Conservation (phyloP, 306 rosid species). For the Prunus mira region DNA sequence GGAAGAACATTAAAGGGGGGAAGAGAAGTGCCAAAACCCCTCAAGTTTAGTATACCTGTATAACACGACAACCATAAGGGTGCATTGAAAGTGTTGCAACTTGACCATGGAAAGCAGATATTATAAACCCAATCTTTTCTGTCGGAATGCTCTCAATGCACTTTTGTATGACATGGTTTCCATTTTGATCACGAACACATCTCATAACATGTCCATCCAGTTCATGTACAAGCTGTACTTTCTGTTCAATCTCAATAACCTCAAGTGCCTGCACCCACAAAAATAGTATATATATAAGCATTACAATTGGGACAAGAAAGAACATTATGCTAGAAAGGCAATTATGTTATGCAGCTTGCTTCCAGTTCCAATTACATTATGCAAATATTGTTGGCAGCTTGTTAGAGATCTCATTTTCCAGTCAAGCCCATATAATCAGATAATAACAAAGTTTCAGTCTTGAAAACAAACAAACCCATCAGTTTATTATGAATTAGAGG, state of each 20-base stretch:
- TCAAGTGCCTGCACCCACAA: conserved; percentile 51
- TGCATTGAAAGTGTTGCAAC: conserved; percentile 55
- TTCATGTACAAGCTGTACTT: conserved; percentile 46
- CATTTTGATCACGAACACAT: conserved; percentile 73
- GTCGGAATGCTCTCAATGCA: conserved; percentile 62
- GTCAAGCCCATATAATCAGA: too few relatives aligned
- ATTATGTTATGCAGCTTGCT: neutral
- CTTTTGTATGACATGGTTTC: conserved; percentile 74
- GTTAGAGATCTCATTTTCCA: too few relatives aligned
- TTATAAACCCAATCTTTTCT: conserved; percentile 50
- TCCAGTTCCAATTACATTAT: neutral
- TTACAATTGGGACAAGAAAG: neutral
- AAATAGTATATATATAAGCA: neutral
- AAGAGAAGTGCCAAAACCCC: neutral
- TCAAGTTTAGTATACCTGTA: conserved; percentile 48
- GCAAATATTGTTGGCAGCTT: neutral
- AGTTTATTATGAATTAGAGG: too few relatives aligned
- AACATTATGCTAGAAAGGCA: neutral
- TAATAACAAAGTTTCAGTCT: too few relatives aligned
- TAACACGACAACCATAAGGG: conserved; percentile 78
- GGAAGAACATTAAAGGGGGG: neutral
- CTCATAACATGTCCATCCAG: conserved; percentile 67
- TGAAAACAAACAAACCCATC: too few relatives aligned
- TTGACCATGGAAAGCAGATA: conserved; percentile 56
- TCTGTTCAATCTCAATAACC: conserved; percentile 58